These are phyloP conservation scores for Tylopilus subfusipes DNA, from an alignment of 768 basidiomycete species.

Conservation along the genomic window DNA sequence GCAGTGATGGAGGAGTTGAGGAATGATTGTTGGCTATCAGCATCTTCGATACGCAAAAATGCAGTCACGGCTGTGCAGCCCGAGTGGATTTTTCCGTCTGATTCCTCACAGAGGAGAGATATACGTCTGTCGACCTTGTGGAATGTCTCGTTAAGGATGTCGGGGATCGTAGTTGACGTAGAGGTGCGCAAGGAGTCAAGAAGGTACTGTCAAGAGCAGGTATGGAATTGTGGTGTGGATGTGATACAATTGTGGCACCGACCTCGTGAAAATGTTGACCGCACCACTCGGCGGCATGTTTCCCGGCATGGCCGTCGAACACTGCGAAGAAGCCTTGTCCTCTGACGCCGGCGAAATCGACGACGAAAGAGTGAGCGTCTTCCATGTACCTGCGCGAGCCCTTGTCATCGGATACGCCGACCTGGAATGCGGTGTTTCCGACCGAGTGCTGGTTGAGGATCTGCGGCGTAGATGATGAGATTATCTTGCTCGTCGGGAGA, in stretches of 20 bases:
- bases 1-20: slow-evolving; percentile 33
- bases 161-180: slow-evolving; percentile 65
- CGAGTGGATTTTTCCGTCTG: slow-evolving; percentile 89
- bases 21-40: slow-evolving; percentile 69
- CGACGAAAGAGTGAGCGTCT: slow-evolving; percentile 93
- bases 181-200: slow-evolving; percentile 65
- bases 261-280: slow-evolving; percentile 94
- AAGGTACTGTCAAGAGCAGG: slow-evolving; percentile 44
- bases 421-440: slow-evolving; percentile 60
- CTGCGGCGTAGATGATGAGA: slow-evolving; percentile 9
- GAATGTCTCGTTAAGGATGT: slow-evolving; percentile 90
- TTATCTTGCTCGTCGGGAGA: neutral
- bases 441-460: slow-evolving; percentile 60
- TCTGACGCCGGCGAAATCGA: slow-evolving; percentile 85
- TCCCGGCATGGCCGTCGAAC: slow-evolving; percentile 98
- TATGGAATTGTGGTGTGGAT: slow-evolving; percentile 5
- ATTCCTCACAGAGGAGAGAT: slow-evolving; percentile 80
- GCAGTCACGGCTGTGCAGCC: slow-evolving; percentile 97
- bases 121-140: slow-evolving; percentile 85
- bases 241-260: slow-evolving; percentile 5
- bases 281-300: slow-evolving; percentile 99
- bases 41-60: slow-evolving; percentile 89
- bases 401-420: slow-evolving; percentile 76
- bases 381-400: slow-evolving; percentile 94
- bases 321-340: slow-evolving; percentile 99